Base-by-base conservation (phyloP, 192 early-diverging fungal species). In the Coemansia sp. region DNA sequence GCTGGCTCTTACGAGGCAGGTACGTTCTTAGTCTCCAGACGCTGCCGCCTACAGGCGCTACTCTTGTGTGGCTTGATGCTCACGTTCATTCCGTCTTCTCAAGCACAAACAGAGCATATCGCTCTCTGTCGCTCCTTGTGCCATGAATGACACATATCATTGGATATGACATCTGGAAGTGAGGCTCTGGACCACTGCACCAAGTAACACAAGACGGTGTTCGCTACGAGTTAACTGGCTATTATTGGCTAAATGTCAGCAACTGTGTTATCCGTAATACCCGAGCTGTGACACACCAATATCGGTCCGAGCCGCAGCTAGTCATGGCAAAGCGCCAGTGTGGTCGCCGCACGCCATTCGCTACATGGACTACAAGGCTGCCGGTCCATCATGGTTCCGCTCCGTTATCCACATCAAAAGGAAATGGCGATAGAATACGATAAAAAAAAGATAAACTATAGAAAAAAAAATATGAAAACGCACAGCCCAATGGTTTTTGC, bases 211-310 rank as follows among this genome's bases (percentile, higher is more conserved):
- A 63, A 41, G 38, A n/a, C 12, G 12, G 7, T 24, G 3, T 60
- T 15, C 57, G 33, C 33, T 9, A 11, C 57, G 18, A 2, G 6
- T 16, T 36, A 36, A 60, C 22, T 60, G 57, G 57, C 1, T 5
- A 60, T 11, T 33, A 59, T 59, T 59, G 55, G 55, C 29, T 7
- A 11, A 20, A 42, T n/a, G 22, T 63, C 61, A 63, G 61, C 61
- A 24, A 63, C n/a, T 34, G 40, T 5, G 18, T 41, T 34, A 20
- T 63, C 61, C 61, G 34, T 41, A 34, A 31, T 18, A 60, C 29
- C 57, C 31, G 57, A 60, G 13, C 3, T 34, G 61, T 63, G 38
- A 13, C 36, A 63, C 61, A 15, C 10, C 61, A 63, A 42, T 38
- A 20, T 38, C 38, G 61, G n/a, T 63, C 61, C 38, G 20, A 9